Evolutionary conservation across 1,284 basidiomycete species (phyloP).

Genomic region (Sporisorium reilianum): DNA sequence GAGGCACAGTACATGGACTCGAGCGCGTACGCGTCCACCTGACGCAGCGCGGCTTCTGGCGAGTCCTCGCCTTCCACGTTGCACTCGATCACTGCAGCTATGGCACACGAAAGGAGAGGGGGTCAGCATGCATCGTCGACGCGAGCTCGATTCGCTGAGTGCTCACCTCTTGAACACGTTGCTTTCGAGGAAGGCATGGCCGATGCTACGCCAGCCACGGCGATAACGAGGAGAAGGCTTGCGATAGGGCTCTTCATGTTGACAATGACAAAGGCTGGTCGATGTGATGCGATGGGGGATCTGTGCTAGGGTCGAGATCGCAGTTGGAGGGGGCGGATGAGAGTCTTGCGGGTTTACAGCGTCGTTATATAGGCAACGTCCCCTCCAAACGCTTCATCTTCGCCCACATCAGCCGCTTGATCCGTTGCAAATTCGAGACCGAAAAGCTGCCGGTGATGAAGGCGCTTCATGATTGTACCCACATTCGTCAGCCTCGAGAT

Average conservation of each 20-base stretch:
- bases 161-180: constrained; percentile 3
- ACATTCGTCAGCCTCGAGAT: constrained; percentile 5
- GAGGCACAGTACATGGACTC: constrained; percentile 24
- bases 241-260: background rate
- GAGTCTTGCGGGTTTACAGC: background rate
- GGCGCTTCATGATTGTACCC: constrained; percentile 3
- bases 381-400: constrained; percentile 1
- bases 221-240: background rate
- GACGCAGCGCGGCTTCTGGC: constrained; percentile 35
- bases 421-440: background rate
- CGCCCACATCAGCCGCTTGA: constrained; percentile 6
- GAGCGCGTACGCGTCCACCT: constrained; percentile 33
- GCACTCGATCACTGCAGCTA: constrained; percentile 24
- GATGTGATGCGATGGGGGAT: background rate
- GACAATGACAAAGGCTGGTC: background rate
- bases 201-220: background rate
- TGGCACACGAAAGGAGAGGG: background rate
- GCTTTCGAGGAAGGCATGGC: background rate
- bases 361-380: background rate
- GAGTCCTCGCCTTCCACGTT: constrained; percentile 20
- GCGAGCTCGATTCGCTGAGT: background rate
- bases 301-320: background rate
- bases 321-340: background rate
- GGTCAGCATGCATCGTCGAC: background rate
- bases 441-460: constrained; percentile 5